Conservation (phyloP, 176 grass and related monocot genomes). For the Carex cristatella region DNA sequence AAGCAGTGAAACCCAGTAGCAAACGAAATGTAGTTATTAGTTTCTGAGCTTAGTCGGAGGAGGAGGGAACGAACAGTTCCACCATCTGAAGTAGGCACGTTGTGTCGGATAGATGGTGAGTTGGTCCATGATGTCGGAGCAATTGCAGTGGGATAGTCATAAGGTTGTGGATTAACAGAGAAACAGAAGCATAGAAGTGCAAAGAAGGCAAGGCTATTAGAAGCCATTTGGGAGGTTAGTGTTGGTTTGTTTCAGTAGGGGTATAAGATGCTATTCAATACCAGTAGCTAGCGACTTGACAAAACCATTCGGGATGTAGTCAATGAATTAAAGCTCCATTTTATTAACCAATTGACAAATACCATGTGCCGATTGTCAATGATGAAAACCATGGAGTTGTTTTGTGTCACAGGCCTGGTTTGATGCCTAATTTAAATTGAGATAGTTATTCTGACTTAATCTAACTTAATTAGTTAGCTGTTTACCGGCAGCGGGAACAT, state of each 20-base stretch:
- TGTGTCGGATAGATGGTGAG: neutral
- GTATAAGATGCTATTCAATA: neutral
- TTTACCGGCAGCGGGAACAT: too few relatives aligned
- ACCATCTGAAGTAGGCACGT: neutral
- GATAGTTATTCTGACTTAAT: too few relatives aligned
- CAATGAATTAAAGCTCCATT: too few relatives aligned
- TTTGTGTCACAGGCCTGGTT: too few relatives aligned
- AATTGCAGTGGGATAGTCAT: neutral
- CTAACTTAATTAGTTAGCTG: too few relatives aligned
- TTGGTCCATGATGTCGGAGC: neutral
- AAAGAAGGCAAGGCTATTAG: neutral
- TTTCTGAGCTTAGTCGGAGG: neutral
- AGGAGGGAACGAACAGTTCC: neutral
- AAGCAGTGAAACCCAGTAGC: conserved; percentile 4
- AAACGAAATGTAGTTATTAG: neutral
- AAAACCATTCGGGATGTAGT: too few relatives aligned
- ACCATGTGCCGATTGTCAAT: too few relatives aligned
- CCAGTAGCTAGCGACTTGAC: too few relatives aligned
- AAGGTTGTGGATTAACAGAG: neutral
- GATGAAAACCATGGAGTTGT: too few relatives aligned
- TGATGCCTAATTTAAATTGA: too few relatives aligned
- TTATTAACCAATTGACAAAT: too few relatives aligned
- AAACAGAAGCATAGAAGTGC: neutral
- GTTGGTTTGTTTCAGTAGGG: neutral
- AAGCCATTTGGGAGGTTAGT: neutral